Base-by-base conservation (phyloP, 2,329 filamentous ascomycete genomes). In the Exophiala spinifera region DNA sequence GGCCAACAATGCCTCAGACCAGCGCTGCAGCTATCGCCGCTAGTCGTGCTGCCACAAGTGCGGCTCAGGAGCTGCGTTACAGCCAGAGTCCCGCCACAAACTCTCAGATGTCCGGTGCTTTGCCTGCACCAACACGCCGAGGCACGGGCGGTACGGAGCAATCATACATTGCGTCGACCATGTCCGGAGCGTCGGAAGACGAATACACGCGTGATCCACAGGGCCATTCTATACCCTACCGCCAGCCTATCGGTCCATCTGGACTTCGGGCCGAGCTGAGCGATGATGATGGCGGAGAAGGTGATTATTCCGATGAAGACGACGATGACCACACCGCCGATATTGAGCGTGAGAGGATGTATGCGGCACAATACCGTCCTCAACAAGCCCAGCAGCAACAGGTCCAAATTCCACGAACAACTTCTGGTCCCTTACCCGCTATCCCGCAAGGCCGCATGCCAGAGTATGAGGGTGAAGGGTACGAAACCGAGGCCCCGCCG, bases 401-500 rank as follows among this genome's bases (percentile, higher is more conserved):
- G n/a, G 36, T 42, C 5, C 46, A 55, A 13, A 54, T 55, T 4
- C 57, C 51, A 15, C 52, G 49, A 20, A 57, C 61, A 14, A 55
- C 59, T 17, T 40, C 53, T 4, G 47, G 49, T 31, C 56, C 55
- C 21, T 43, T 62, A 1, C 51, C 58, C 11, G 45, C 61, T 31
- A 60, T 56, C 37, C 59, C 51, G 19, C 60, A 59, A 52, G 58
- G 59, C 15, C 49, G 43, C 21, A 33, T 19, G n/a, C 23, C 80
- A 15, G 86, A 90, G 64, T 90, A 90, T 66, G 77, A 79, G 4
- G 86, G 85, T 42, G 74, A 82, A 42, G 84, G 80, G 19, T 89
- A 85, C 70, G 84, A 77, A n/a, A 70, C 78, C 19, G 21, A 17
- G 51, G 43, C 36, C 13, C 51, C 50, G 13, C 52, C 55, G 3